A percentile compares a stretch with the other conserved stretches of the same genome.
phyloP scores from a whole-genome alignment of 345 rosid genomes.

The Sonneratia alba region DNA sequence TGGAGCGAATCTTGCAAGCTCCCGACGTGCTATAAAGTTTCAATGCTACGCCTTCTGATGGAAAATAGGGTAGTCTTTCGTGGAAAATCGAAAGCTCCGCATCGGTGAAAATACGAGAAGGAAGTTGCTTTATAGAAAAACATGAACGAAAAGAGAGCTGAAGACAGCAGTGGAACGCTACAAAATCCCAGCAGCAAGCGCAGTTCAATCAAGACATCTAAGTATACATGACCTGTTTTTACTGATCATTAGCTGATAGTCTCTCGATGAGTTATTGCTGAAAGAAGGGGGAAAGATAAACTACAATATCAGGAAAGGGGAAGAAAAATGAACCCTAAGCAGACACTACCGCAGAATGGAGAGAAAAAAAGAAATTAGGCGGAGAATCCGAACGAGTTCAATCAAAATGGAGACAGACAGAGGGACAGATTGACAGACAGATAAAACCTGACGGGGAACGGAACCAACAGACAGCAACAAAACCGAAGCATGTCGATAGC shows the following conservation, averaged over 20 bases:
- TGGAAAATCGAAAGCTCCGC: neutral
- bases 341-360: neutral
- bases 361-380: neutral
- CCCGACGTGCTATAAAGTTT: neutral
- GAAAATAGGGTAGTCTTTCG: neutral
- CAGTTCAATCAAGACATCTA: neutral
- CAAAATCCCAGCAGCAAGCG: neutral
- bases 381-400: neutral
- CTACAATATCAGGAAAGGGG: neutral
- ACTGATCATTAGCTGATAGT: neutral
- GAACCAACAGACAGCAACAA: neutral
- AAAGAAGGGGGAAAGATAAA: neutral
- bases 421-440: neutral
- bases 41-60: neutral
- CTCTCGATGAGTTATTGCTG: neutral
- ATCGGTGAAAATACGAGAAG: neutral
- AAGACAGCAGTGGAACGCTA: neutral
- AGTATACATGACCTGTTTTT: neutral
- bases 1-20: neutral
- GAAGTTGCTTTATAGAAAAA: neutral
- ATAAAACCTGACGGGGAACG: neutral
- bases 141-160: neutral
- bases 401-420: neutral
- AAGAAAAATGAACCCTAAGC: neutral
- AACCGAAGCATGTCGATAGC: conserved; percentile 6